Base-by-base conservation (phyloP, 352 stramenopile genomes). In the Pythium periplocum region DNA sequence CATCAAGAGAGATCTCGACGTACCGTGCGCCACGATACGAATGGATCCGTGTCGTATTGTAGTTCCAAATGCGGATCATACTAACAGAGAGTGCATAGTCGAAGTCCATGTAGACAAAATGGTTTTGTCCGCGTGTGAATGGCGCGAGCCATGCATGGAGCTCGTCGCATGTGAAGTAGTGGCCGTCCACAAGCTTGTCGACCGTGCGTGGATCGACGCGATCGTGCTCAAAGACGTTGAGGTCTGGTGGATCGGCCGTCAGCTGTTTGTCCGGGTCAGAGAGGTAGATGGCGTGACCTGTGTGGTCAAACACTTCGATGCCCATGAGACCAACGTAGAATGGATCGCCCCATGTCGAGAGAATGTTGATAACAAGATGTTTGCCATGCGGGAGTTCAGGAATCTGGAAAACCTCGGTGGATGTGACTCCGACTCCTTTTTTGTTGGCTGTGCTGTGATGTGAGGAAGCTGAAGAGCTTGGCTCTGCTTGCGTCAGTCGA, bases 241-340 rank as follows among this genome's bases (percentile, higher is more conserved):
- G 75, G 55, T 92, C 82, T 1, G 78, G 66, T 6, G 87, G 87
- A 43, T 90, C 75, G 3, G 87, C 86, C 31, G 74, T 71, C 3
- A 95, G 59, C 65, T 95, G 79, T 33, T 77, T 82, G 57, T 88
- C 71, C 39, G 78, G 53, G 46, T 90, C 69, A 3, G 62, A 73
- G 26, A 96, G 53, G 38, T 75, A 47, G 8, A 96, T 61, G 0
- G 64, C 67, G 44, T 89, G 71, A 6, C 88, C 88, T 0, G 70
- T 80, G 53, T 89, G 76, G 43, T 96, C 86, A 53, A 95, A 96
- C 31, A 96, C 46, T 50, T 97, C 89, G 30, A 97, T 71, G 9
- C 89, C 89, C 68, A 90, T 95, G 30, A 97, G 73, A 0, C 89
- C 89, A 2, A 97, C 80, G 59, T 97, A 97, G 61, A 95, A 91